Evolutionary conservation across 768 basidiomycete species (phyloP).

Genomic region (Tricholoma furcatifolium): DNA sequence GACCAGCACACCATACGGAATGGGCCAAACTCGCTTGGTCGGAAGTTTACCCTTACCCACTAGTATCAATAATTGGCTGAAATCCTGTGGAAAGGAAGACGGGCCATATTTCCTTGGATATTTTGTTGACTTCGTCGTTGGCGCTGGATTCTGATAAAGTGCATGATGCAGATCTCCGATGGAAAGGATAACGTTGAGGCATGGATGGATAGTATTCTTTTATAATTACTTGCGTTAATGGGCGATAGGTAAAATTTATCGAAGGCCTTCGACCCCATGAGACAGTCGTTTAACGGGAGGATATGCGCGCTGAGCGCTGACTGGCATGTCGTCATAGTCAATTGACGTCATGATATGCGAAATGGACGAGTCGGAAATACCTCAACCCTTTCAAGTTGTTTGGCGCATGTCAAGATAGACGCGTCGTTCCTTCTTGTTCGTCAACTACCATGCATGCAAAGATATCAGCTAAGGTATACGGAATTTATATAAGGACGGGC

Average conservation of each 20-base stretch:
- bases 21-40: slow-evolving; percentile 28
- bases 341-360: too few species aligned
- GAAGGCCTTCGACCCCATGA: slow-evolving; percentile 22
- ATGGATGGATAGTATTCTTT: slow-evolving; percentile 31
- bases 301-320: too few species aligned
- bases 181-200: slow-evolving; percentile 25
- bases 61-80: slow-evolving; percentile 15
- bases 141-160: slow-evolving; percentile 20
- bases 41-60: too few species aligned
- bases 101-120: slow-evolving; percentile 26
- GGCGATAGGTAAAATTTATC: slow-evolving; percentile 26
- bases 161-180: slow-evolving; percentile 20
- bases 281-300: slow-evolving; percentile 1
- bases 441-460: slow-evolving; percentile 23
- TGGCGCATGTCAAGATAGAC: neutral
- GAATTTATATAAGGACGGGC: too few species aligned
- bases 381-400: neutral
- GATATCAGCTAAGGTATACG: slow-evolving; percentile 27
- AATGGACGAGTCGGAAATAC: too few species aligned
- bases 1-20: slow-evolving; percentile 24
- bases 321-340: neutral
- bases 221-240: slow-evolving; percentile 25
- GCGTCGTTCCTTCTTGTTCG: neutral
- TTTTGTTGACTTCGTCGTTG: slow-evolving; percentile 32
- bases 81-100: slow-evolving; percentile 18